Base-by-base conservation (phyloP, 2,329 filamentous ascomycete species). In the Bipolaris sorokiniana region DNA sequence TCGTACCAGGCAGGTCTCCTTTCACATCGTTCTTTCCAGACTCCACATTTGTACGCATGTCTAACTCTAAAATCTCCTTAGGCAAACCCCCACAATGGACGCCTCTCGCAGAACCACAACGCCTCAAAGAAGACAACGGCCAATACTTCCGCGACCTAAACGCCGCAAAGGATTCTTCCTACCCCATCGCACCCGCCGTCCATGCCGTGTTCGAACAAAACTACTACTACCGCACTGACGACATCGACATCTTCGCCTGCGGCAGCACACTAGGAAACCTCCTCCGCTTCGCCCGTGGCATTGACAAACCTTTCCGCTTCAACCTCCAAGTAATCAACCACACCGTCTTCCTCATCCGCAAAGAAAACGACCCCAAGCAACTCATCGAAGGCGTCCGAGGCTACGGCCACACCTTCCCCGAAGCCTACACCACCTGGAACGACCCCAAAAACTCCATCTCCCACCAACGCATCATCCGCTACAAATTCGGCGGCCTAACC, bases 341-440 rank as follows among this genome's bases (percentile, higher is more conserved):
- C 1, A 86, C 85, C 0, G 80, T 89, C 0, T 88, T 90, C 73
- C 81, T 91, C 47, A 71, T 88, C 11, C 84, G 88, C 1, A 80
- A 84, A 20, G 87, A 89, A 64, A 86, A 84, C 42, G 81, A 83
- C 0, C 86, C 87, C 0, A 82, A 71, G 0, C 85, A 88, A 62
- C 67, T 79, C 0, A 86, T 90, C 5, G 62, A 75, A 0, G 79
- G 79, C n/a, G 75, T 90, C 0, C 64, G 64, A 15, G 89, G 88
- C 0, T 90, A 81, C 63, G 88, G 88, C 0, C 87, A 90, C 63
- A 81, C 84, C 0, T 91, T 91, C 61, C 86, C 86, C 0, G 86
- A 90, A 46, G 79, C 80, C 1, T 87, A 90, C 65, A 91, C 89
- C 0, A 84, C 80, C 0, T 90, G 88, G 87, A 82, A 84, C 0